Evolutionary conservation across 2,329 filamentous ascomycete species (phyloP).

Genomic region (Chalaropsis ovoidea): DNA sequence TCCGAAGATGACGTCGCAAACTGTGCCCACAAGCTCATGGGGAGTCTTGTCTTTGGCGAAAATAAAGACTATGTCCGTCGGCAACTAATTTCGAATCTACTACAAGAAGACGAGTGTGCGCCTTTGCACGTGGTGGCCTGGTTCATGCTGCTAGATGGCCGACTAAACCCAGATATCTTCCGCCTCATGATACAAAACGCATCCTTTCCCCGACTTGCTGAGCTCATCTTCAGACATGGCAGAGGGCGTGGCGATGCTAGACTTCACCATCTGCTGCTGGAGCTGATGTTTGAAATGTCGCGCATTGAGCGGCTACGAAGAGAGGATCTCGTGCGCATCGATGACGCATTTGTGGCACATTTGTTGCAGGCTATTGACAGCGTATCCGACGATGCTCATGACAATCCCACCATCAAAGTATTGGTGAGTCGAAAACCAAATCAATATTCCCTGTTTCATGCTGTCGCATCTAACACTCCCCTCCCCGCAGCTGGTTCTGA

Average conservation of each 20-base stretch:
- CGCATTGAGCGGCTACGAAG: constrained; percentile 71
- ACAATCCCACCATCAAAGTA: constrained; percentile 89
- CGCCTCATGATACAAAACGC: constrained; percentile 79
- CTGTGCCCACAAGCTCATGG: constrained; percentile 69
- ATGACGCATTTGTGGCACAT: constrained; percentile 72
- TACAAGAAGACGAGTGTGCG: constrained; percentile 76
- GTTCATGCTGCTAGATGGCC: constrained; percentile 79
- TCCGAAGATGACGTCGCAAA: constrained; percentile 69
- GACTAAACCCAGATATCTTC: constrained; percentile 65
- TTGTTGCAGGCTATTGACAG: constrained; percentile 83
- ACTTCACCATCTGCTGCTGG: constrained; percentile 70
- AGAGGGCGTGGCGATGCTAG: constrained; percentile 34
- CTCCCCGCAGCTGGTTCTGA: constrained; percentile 65
- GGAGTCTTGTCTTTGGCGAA: constrained; percentile 60
- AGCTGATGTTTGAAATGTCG: constrained; percentile 93
- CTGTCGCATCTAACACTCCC: constrained; percentile 23
- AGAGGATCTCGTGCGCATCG: constrained; percentile 65
- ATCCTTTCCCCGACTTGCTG: constrained; percentile 71
- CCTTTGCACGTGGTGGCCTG: constrained; percentile 74
- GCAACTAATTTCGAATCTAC: constrained; percentile 82
- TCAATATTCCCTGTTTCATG: neutral
- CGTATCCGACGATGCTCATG: constrained; percentile 73
- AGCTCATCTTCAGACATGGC: constrained; percentile 48
- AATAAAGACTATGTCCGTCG: constrained; percentile 81
- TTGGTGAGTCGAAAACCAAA: constrained; percentile 47